These are phyloP conservation scores for Penicillium nucicola DNA, from an alignment of 495 filamentous ascomycete genomes.

Conservation along the genomic window DNA sequence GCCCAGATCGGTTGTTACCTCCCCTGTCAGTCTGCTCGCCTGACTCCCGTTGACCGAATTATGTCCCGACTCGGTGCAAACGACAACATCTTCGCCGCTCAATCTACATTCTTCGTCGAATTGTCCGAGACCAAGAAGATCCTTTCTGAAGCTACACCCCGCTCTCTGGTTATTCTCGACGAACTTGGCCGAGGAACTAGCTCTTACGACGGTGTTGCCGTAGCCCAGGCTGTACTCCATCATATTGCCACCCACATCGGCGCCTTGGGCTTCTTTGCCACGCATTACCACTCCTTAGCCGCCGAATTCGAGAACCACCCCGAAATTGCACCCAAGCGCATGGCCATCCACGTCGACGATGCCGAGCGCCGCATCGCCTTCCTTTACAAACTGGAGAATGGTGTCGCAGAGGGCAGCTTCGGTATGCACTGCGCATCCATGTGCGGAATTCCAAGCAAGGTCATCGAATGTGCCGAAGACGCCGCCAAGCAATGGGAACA, in stretches of 20 bases:
- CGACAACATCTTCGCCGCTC: slow-evolving; percentile 98
- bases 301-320: slow-evolving; percentile 86
- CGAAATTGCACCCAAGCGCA: slow-evolving; percentile 78
- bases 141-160: slow-evolving; percentile 87
- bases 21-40: slow-evolving; percentile 73
- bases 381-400: slow-evolving; percentile 90
- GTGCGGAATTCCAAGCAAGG: slow-evolving; percentile 84
- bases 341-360: slow-evolving; percentile 96
- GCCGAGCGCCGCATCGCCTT: slow-evolving; percentile 79
- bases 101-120: slow-evolving; percentile 98
- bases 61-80: slow-evolving; percentile 98
- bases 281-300: slow-evolving; percentile 93
- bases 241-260: slow-evolving; percentile 92
- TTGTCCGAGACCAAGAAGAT: slow-evolving; percentile 98
- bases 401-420: slow-evolving; percentile 95
- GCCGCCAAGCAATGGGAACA: slow-evolving; percentile 97
- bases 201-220: slow-evolving; percentile 92
- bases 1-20: slow-evolving; percentile 97
- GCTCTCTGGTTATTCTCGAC: slow-evolving; percentile 95
- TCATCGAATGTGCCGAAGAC: slow-evolving; percentile 81
- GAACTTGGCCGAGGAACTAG: slow-evolving; percentile 94
- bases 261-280: slow-evolving; percentile 95
- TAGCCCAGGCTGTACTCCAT: slow-evolving; percentile 93
- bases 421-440: slow-evolving; percentile 99
- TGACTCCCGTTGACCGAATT: slow-evolving; percentile 94